phyloP scores from a whole-genome alignment of 257 asterid genomes.

The Solanum bukasovii region DNA sequence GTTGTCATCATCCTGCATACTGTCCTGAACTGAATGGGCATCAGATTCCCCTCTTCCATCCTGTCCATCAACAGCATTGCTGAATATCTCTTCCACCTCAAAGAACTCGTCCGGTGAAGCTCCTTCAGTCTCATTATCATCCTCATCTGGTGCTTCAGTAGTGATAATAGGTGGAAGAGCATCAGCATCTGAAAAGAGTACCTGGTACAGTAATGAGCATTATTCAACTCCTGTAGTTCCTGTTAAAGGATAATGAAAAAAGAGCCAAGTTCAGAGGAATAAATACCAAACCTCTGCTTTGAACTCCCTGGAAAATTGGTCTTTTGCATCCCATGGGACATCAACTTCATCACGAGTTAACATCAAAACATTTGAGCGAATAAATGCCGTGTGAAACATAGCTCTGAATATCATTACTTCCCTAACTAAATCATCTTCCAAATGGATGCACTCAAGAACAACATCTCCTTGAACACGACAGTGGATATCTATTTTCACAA shows the following conservation, averaged over 20 bases:
- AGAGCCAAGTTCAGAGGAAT: constrained; percentile 20
- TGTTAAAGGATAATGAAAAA: constrained; percentile 6
- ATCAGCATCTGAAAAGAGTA: constrained; percentile 78
- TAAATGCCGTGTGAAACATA: constrained; percentile 88
- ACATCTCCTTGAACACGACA: constrained; percentile 82
- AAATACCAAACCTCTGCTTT: constrained; percentile 69
- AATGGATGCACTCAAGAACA: constrained; percentile 87
- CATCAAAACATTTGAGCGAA: constrained; percentile 66
- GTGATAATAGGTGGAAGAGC: constrained; percentile 44
- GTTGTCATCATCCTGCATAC: constrained; percentile 30
- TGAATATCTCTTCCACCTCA: constrained; percentile 97
- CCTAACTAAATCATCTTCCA: constrained; percentile 69
- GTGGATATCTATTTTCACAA: constrained; percentile 65
- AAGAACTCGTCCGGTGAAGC: constrained; percentile 81
- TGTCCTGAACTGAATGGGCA: constrained; percentile 26
- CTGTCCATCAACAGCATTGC: constrained; percentile 48
- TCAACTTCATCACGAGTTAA: constrained; percentile 86
- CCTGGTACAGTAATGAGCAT: constrained; percentile 56
- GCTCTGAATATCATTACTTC: constrained; percentile 86
- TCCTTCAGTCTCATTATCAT: constrained; percentile 52
- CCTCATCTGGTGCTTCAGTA: constrained; percentile 43
- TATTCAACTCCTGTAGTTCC: constrained; percentile 30
- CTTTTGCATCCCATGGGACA: constrained; percentile 78
- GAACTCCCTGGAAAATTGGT: constrained; percentile 66
- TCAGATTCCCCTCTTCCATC: constrained; percentile 58